Evolutionary conservation across 495 filamentous ascomycete species (phyloP), one percentile per base, ranked within the genome.

Genomic region (Xylaria venustula): DNA sequence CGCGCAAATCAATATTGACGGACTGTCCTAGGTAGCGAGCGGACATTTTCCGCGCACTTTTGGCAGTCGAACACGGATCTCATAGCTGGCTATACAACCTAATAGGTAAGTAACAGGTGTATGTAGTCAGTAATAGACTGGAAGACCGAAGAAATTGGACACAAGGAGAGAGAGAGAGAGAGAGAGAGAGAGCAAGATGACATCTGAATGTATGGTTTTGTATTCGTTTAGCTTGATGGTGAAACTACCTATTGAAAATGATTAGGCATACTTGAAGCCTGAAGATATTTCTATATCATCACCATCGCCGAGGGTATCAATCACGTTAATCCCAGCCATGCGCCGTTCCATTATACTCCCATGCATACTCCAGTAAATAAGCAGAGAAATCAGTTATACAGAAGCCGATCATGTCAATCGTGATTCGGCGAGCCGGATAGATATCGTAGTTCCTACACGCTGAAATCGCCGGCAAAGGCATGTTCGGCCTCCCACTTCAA

Each of bases 401-500:
- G 1, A 3, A 15, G 19, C 20, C 9, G 14, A 4, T n/a, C 23
- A 42, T n/a, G 23, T 42, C 2, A 42, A 14, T 34, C 30, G 7
- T 36, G 42, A 54, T 26, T 28, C 15, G 17, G 22, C 20, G 14
- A 19, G n/a, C 26, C 23, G 34, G 23, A 22, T 14, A 54, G 51
- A 58, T 7, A 59, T 26, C 48, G 7, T 54, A 58, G 23, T 32
- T 34, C 22, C 36, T 56, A 65, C 55, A 50, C 54, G 26, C 54
- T 60, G 51, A 71, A 71, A 15, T 68, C 65, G 22, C 66, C 67
- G 2, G 64, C 70, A 44, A 71, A 75, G 9, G 75, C 72, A 53
- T 80, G 67, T 55, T 79, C 73, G 1, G 73, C 68, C 61, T 81
- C 76, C 80, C 79, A 84, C 34, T 68, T 73, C 17, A 83, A 63